Evolutionary conservation across 306 rosid species (phyloP), one percentile per base, ranked within the genome.

Genomic region (Elaeagnus macrophylla): DNA sequence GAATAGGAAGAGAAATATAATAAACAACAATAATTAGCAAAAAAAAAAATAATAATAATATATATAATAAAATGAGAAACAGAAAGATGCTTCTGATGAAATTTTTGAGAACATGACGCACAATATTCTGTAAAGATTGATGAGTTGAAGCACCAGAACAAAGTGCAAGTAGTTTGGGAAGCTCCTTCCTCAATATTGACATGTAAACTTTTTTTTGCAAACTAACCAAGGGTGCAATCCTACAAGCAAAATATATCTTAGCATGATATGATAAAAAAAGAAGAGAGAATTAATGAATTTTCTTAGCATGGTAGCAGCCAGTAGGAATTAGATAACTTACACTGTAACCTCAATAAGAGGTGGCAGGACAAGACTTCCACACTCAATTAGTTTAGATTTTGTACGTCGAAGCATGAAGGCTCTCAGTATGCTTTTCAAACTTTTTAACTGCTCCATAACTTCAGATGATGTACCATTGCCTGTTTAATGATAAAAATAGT

Each of bases 371-470:
- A 90, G 74, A 84, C 65, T 75, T 64, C 97, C 97, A 66, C 67
- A 44, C 61, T 84, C 86, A 42, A 84, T 71, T 48, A 90, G 97
- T 77, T 69, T 79, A 57, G 82, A 68, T 70, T 90, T 90, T 52
- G 97, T 90, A 44, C 97, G 87, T 16, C 97, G 81, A 53, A 90
- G 79, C 88, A 90, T 84, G 62, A 90, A 82, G 48, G 86, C 88
- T 61, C 80, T 80, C 80, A 90, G 53, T 60, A 90, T 64, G 62
- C 75, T 53, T 80, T 75, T 84, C 70, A 86, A 73, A 62, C 65
- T 66, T 62, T 74, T 77, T n/a, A 81, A 77, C 56, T 51, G 81
- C 53, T 62, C 80, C 64, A 66, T 80, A 48, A 76, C 75, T 64
- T 70, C 57, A 41, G 72, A 60, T 25, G 32, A 25, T 54, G 73